Evolutionary conservation across 1,139 yeast species (phyloP).

Genomic region (Pneumocystis jirovecii): DNA sequence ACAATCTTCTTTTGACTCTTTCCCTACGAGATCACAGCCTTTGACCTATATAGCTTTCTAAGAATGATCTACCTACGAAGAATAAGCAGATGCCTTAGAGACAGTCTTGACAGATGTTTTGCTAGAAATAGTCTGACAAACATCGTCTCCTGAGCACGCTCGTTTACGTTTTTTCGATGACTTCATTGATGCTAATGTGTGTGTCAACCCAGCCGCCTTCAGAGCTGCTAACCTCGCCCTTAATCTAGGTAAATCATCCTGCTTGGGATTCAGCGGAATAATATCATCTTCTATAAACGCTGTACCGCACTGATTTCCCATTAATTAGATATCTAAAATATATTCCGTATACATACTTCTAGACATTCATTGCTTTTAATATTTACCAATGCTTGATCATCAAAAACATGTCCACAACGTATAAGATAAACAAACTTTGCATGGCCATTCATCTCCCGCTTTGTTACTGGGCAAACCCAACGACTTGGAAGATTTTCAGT

Average conservation of each 20-base stretch:
- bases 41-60: not conserved
- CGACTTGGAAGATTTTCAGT: slow-evolving; percentile 28
- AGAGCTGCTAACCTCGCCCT: slow-evolving; percentile 29
- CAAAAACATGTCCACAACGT: slow-evolving; percentile 42
- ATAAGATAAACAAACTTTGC: slow-evolving; percentile 34
- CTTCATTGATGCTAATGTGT: slow-evolving; percentile 32
- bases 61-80: too few relatives aligned
- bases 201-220: slow-evolving; percentile 28
- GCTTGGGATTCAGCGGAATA: slow-evolving; percentile 28
- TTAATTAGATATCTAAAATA: not conserved
- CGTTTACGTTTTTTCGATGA: slow-evolving; percentile 23
- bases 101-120: not conserved
- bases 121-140: not conserved
- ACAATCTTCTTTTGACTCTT: too few relatives aligned
- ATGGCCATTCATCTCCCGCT: slow-evolving; percentile 26
- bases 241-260: slow-evolving; percentile 20
- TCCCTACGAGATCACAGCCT: not conserved
- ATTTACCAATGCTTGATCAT: slow-evolving; percentile 23
- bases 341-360: not conserved
- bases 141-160: slow-evolving; percentile 5
- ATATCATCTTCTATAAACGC: slow-evolving; percentile 24
- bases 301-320: slow-evolving; percentile 30
- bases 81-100: not conserved
- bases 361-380: slow-evolving; percentile 1
- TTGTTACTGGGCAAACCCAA: slow-evolving; percentile 42